These are phyloP conservation scores for Penicillium malachiteum DNA, from an alignment of 495 filamentous ascomycete genomes.

Conservation along the genomic window DNA sequence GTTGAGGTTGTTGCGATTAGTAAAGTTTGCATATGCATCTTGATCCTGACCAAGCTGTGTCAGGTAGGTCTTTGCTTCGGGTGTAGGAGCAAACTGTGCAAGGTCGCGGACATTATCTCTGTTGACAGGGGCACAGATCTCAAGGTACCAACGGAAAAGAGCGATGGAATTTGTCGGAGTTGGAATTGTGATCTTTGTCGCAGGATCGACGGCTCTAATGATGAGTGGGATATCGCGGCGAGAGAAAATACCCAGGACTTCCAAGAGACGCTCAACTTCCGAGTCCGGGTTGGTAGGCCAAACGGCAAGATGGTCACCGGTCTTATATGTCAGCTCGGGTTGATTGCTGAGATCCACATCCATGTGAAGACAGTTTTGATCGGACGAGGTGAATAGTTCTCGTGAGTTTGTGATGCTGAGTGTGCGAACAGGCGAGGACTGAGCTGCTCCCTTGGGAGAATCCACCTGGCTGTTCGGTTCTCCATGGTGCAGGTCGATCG, in stretches of 20 bases:
- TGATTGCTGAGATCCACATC: slow-evolving; percentile 43
- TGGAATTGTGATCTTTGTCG: slow-evolving; percentile 39
- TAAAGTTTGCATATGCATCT: slow-evolving; percentile 31
- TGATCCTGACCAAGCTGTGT: slow-evolving; percentile 33
- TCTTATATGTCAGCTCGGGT: slow-evolving; percentile 60
- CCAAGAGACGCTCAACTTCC: slow-evolving; percentile 40
- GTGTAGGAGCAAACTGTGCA: slow-evolving; percentile 44
- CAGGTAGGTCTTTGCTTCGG: slow-evolving; percentile 36
- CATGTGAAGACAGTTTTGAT: slow-evolving; percentile 50
- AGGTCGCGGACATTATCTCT: slow-evolving; percentile 42
- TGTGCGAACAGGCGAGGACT: slow-evolving; percentile 31
- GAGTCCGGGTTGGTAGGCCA: slow-evolving; percentile 65
- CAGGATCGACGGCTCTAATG: slow-evolving; percentile 33
- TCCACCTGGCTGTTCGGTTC: slow-evolving; percentile 30
- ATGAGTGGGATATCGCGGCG: slow-evolving; percentile 27
- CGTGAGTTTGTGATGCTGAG: slow-evolving; percentile 34
- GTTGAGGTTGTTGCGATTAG: slow-evolving; percentile 36
- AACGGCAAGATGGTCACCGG: slow-evolving; percentile 75
- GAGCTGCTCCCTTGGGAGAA: slow-evolving; percentile 23
- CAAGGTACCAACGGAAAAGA: slow-evolving; percentile 49
- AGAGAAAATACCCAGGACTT: slow-evolving; percentile 32
- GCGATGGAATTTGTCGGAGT: slow-evolving; percentile 41
- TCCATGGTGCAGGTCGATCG: slow-evolving; percentile 40
- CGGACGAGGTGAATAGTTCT: slow-evolving; percentile 37
- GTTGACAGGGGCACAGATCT: slow-evolving; percentile 48